phyloP scores from a whole-genome alignment of 805 yeast species.

The Lachancea meyersii region DNA sequence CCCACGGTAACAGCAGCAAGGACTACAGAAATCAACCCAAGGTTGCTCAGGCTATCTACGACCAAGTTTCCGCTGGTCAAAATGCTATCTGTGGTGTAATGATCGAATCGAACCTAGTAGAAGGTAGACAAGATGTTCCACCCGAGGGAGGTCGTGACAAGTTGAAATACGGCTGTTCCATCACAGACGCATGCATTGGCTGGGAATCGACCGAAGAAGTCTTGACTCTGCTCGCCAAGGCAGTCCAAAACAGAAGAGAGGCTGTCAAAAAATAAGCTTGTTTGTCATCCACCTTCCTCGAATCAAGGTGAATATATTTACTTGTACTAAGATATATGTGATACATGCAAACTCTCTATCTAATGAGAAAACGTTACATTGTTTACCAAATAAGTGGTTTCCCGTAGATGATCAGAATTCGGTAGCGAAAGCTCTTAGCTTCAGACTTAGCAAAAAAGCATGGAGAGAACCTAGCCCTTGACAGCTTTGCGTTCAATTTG shows the following conservation, averaged over 20 bases:
- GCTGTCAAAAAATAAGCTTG: conserved; percentile 19
- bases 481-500: conserved; percentile 1
- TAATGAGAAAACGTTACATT: background rate
- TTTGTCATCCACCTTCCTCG: background rate
- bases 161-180: conserved; percentile 86
- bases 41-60: conserved; percentile 71
- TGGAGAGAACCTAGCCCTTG: background rate
- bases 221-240: conserved; percentile 63
- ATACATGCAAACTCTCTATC: no score
- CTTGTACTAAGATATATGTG: background rate
- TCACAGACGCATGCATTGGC: conserved; percentile 95
- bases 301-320: no score
- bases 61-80: conserved; percentile 74
- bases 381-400: no score
- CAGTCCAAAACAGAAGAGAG: conserved; percentile 72
- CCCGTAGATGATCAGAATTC: no score
- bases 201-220: conserved; percentile 81
- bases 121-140: conserved; percentile 90
- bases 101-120: conserved; percentile 90
- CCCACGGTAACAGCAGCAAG: conserved; percentile 92
- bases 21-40: conserved; percentile 89
- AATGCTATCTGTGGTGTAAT: conserved; percentile 80
- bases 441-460: background rate
- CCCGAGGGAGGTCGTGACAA: conserved; percentile 66
- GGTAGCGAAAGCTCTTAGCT: background rate